Base-by-base conservation (phyloP, 176 grass and related monocot species). In the Musa schizocarpa region DNA sequence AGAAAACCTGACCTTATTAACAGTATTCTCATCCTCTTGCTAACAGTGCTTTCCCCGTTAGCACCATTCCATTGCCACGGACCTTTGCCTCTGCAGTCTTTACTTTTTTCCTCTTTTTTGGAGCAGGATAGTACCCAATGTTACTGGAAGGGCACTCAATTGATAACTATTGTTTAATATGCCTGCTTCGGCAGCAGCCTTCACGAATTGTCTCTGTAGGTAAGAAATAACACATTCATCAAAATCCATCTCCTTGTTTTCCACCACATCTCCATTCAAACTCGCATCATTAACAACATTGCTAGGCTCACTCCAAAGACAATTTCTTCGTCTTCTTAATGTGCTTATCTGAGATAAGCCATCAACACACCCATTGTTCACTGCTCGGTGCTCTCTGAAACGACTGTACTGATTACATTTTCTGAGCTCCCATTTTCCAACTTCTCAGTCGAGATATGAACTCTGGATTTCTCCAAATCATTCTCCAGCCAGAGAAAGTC, bases 181-280 rank as follows among this genome's bases (percentile, higher is more conserved):
- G 54, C 89, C 89, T 3, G 87, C 86, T 84, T 96, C 92, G 21
- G 78, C 85, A 1, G 85, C 89, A 9, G 54, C 89, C 50, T 84
- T 96, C 80, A 92, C 92, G 73, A 96, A 96, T 76, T 92, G 92
- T 73, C 86, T 92, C 73, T 92, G 92, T 10, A 96, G 92, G 82
- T 92, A 88, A 19, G 92, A 96, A 64, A 84, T 87, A 9, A 80
- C 52, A 54, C 62, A 53, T 48, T 92, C 87, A 59, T 92, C 83
- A 78, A 92, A 86, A 80, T 76, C 82, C 57, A 96, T 82, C 27
- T 88, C 81, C 75, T 61, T 21, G 49, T 23, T 83, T 81, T 81
- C 87, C 63, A 53, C 63, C 55, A 75, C 84, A 76, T 86, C 78
- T 25, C 80, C 74, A 25, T 85, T 83, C 57, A 66, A 55, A 34